These are phyloP conservation scores for Amylocarpus encephaloides DNA, from an alignment of 2,329 filamentous ascomycete species.

Conservation along the genomic window DNA sequence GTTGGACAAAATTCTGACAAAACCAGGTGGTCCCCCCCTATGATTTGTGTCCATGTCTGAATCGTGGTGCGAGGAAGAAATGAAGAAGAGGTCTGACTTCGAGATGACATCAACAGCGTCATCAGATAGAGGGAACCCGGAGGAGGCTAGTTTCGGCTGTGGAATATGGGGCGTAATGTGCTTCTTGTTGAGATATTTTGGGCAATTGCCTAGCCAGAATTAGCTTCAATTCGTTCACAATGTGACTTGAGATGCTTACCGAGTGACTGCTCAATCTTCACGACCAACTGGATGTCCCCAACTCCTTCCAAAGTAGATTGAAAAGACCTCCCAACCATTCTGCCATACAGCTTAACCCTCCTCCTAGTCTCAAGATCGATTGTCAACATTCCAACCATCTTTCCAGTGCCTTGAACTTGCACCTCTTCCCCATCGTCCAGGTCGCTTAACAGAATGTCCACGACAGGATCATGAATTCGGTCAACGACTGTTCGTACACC, in stretches of 20 bases:
- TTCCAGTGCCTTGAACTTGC: conserved; percentile 33
- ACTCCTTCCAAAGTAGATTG: conserved; percentile 30
- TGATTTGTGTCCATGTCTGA: conserved; percentile 78
- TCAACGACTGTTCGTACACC: conserved; percentile 59
- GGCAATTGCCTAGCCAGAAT: conserved; percentile 58
- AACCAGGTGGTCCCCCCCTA: conserved; percentile 67
- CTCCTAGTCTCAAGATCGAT: conserved; percentile 62
- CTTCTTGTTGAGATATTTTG: conserved; percentile 80
- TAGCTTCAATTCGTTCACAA: neutral
- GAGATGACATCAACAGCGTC: conserved; percentile 44
- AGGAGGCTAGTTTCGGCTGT: conserved; percentile 44
- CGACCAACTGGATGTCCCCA: conserved; percentile 46
- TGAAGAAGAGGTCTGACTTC: conserved; percentile 69
- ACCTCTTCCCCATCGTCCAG: conserved; percentile 38
- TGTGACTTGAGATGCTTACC: conserved; percentile 32
- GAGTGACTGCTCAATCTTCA: conserved; percentile 64
- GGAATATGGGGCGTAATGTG: conserved; percentile 50
- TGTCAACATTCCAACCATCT: conserved; percentile 55
- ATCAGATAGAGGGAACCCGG: conserved; percentile 33
- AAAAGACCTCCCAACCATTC: conserved; percentile 58
- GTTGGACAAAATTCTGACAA: conserved; percentile 62
- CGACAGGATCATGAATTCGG: conserved; percentile 60
- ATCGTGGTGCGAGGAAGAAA: conserved; percentile 57
- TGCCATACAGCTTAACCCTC: conserved; percentile 67
- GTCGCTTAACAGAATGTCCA: conserved; percentile 51